Percentiles rank a stretch among this genome's conserved stretches.
Evolutionary conservation across 2,329 filamentous ascomycete species (phyloP).

Genomic region (Trichoderma koningii): DNA sequence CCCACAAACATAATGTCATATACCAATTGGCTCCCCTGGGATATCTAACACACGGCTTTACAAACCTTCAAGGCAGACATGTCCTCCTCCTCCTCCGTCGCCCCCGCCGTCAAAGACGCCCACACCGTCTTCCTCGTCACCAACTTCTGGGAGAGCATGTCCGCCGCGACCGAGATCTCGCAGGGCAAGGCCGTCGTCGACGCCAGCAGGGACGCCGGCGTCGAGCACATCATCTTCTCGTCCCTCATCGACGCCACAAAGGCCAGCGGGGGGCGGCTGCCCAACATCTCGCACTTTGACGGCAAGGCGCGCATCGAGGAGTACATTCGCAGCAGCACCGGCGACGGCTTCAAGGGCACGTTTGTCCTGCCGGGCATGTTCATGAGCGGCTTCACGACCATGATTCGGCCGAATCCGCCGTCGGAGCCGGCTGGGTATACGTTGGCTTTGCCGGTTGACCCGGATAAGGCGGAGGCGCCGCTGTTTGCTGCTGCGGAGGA

Average conservation of each 20-base stretch:
- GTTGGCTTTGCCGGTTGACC: conserved; percentile 36
- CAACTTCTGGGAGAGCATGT: conserved; percentile 43
- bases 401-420: conserved; percentile 34
- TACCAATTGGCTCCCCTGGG: too few relatives aligned
- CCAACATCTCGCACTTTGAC: conserved; percentile 55
- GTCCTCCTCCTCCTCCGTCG: conserved; percentile 40
- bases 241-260: conserved; percentile 46
- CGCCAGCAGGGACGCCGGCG: conserved; percentile 46
- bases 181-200: conserved; percentile 52
- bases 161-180: conserved; percentile 42
- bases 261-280: conserved; percentile 42
- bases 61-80: conserved; percentile 49
- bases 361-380: conserved; percentile 57
- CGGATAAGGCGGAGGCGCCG: conserved; percentile 41
- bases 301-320: conserved; percentile 57
- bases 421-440: conserved; percentile 36
- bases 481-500: conserved; percentile 44
- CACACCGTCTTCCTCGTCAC: conserved; percentile 49
- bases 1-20: too few relatives aligned
- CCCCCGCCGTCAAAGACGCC: conserved; percentile 45
- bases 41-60: too few relatives aligned
- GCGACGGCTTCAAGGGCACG: conserved; percentile 49
- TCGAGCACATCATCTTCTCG: conserved; percentile 51
- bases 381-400: conserved; percentile 51
- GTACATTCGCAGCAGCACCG: conserved; percentile 50